These are phyloP conservation scores for Zangia roseola DNA, from an alignment of 768 basidiomycete species.

Conservation along the genomic window DNA sequence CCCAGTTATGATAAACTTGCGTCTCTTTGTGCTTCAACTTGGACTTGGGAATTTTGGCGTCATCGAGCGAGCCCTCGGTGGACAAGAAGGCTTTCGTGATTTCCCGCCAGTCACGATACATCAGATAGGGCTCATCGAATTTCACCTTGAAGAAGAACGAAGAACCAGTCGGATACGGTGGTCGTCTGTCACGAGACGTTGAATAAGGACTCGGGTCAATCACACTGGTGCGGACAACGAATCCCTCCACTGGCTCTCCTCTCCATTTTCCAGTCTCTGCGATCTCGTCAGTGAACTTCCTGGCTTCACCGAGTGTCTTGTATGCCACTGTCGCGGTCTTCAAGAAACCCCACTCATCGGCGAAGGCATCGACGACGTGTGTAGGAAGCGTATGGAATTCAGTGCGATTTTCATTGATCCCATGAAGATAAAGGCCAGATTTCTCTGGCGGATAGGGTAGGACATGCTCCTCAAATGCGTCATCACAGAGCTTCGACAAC, in stretches of 20 bases:
- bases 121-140: slow-evolving; percentile 98
- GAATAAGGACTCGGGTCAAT: slow-evolving; percentile 37
- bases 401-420: slow-evolving; percentile 70
- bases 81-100: slow-evolving; percentile 76
- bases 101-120: slow-evolving; percentile 98
- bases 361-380: slow-evolving; percentile 70
- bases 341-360: slow-evolving; percentile 90
- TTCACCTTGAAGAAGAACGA: slow-evolving; percentile 99
- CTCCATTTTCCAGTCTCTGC: slow-evolving; percentile 73
- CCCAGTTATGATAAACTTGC: slow-evolving; percentile 78
- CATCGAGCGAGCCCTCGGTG: slow-evolving; percentile 30
- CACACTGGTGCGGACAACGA: slow-evolving; percentile 84
- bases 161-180: slow-evolving; percentile 74
- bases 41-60: slow-evolving; percentile 50
- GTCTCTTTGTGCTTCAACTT: slow-evolving; percentile 81
- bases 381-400: slow-evolving; percentile 73
- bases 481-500: slow-evolving; percentile 84
- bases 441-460: slow-evolving; percentile 76
- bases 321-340: slow-evolving; percentile 58
- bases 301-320: slow-evolving; percentile 63
- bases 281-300: slow-evolving; percentile 66
- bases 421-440: slow-evolving; percentile 92
- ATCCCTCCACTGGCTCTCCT: slow-evolving; percentile 87
- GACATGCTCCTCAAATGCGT: slow-evolving; percentile 96
- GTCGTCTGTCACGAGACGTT: slow-evolving; percentile 31